A percentile compares a stretch with the other conserved stretches of the same genome.
Conservation (phyloP, 2,329 filamentous ascomycete genomes). For the Dactylellina cionopaga region DNA sequence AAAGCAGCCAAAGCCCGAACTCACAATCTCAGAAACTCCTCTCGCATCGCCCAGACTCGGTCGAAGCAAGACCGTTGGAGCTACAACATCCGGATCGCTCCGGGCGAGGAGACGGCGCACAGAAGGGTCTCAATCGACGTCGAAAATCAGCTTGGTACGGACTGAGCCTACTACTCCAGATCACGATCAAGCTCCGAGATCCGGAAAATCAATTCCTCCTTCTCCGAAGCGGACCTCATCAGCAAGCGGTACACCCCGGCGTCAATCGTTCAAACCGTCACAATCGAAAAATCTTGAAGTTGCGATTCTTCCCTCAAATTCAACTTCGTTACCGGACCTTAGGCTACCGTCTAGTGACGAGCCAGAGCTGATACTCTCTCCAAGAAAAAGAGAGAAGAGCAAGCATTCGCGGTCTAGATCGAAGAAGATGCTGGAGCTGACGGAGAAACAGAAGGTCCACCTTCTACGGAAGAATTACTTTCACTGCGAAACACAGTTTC, state of each 20-base stretch:
- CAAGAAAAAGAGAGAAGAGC: slow-evolving; percentile 53
- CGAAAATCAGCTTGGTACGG: slow-evolving; percentile 29
- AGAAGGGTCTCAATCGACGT: slow-evolving; percentile 57
- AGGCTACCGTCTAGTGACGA: slow-evolving; percentile 34
- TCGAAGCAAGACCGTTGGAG: slow-evolving; percentile 75
- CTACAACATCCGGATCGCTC: slow-evolving; percentile 63
- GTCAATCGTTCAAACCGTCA: slow-evolving; percentile 35
- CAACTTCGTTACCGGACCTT: slow-evolving; percentile 57
- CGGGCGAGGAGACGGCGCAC: slow-evolving; percentile 58
- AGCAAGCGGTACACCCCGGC: slow-evolving; percentile 24
- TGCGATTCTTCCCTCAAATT: slow-evolving; percentile 30
- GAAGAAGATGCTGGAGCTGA: slow-evolving; percentile 64
- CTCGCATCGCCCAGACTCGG: slow-evolving; percentile 68
- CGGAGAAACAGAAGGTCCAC: slow-evolving; percentile 73
- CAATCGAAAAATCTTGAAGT: slow-evolving; percentile 35
- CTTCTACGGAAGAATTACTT: slow-evolving; percentile 84
- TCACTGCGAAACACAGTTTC: slow-evolving; percentile 79
- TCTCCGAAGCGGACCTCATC: slow-evolving; percentile 45
- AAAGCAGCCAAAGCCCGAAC: slow-evolving; percentile 73
- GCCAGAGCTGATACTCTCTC: slow-evolving; percentile 55
- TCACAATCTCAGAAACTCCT: slow-evolving; percentile 70
- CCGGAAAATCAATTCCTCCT: slow-evolving; percentile 53
- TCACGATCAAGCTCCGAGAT: slow-evolving; percentile 23
- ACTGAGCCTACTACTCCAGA: slow-evolving; percentile 43
- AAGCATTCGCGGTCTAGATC: slow-evolving; percentile 28